Evolutionary conservation across 345 rosid genomes (phyloP).

Genomic region (Capsella bursapastoris): DNA sequence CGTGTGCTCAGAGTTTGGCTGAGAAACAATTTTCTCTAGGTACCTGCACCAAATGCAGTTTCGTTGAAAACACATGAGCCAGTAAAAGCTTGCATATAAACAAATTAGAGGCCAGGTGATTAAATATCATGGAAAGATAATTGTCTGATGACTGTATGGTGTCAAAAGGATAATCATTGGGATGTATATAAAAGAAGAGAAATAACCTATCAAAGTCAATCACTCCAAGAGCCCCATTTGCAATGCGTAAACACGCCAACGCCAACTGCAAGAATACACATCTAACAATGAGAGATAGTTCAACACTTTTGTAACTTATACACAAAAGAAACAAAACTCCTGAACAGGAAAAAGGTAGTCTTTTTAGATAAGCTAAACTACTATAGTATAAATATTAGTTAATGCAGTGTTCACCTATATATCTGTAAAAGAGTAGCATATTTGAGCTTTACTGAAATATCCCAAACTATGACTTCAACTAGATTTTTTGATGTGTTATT

Average conservation of each 20-base stretch:
- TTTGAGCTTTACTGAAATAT: not conserved
- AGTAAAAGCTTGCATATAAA: conserved; percentile 8
- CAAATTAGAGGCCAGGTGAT: conserved; percentile 6
- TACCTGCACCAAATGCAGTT: conserved; percentile 54
- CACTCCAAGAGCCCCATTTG: conserved; percentile 63
- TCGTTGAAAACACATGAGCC: not conserved
- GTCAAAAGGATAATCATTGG: not conserved
- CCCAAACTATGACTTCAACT: not conserved
- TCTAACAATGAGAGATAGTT: conserved; percentile 21
- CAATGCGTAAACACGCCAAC: conserved; percentile 71
- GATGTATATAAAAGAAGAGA: not conserved
- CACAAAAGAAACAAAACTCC: not conserved
- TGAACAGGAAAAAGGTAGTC: conserved; percentile 7
- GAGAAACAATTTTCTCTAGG: conserved; percentile 56
- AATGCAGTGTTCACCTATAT: conserved; percentile 1
- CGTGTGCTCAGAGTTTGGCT: conserved; percentile 60
- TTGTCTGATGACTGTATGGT: conserved; percentile 15
- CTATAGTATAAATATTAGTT: not conserved
- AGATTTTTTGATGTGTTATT: not conserved
- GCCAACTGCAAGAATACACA: conserved; percentile 64
- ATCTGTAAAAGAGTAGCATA: not conserved
- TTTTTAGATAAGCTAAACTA: not conserved
- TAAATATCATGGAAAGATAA: not conserved
- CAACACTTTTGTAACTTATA: not conserved
- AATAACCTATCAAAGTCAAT: conserved; percentile 80